phyloP scores from a whole-genome alignment of 345 rosid species.

The Barbarea vulgaris region DNA sequence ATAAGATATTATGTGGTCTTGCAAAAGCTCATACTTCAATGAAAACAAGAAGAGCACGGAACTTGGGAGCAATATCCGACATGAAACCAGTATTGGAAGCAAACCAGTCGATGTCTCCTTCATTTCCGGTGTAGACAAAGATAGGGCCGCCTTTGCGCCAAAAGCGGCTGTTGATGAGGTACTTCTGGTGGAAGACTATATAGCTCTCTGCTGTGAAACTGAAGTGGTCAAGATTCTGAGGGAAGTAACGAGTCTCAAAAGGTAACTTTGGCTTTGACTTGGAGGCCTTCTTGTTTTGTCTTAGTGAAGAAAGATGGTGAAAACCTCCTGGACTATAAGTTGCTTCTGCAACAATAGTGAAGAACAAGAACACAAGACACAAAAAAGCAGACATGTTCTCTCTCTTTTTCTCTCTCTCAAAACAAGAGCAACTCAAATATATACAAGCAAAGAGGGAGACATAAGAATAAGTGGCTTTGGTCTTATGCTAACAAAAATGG shows the following conservation, averaged over 20 bases:
- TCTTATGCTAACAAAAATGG: constrained; percentile 19
- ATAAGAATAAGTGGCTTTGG: constrained; percentile 11
- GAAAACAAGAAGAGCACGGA: constrained; percentile 73
- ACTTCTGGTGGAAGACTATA: constrained; percentile 66
- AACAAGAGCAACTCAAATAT: constrained; percentile 12
- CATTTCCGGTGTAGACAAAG: constrained; percentile 81
- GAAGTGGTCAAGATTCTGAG: constrained; percentile 76
- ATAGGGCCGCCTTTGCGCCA: constrained; percentile 67
- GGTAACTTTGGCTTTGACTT: constrained; percentile 43
- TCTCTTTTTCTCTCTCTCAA: constrained; percentile 11
- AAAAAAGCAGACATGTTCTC: constrained; percentile 24
- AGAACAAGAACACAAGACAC: constrained; percentile 26
- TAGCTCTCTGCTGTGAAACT: constrained; percentile 61
- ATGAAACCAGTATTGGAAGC: constrained; percentile 81
- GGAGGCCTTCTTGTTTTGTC: constrained; percentile 33
- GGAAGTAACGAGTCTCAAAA: constrained; percentile 59
- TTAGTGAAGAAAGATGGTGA: constrained; percentile 38
- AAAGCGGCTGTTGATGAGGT: constrained; percentile 55
- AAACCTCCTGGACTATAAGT: constrained; percentile 34
- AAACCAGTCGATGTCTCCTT: constrained; percentile 87
- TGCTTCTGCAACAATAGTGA: constrained; percentile 28
- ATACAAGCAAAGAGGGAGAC: background rate
- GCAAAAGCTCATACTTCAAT: constrained; percentile 55
- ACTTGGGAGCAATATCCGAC: constrained; percentile 82
- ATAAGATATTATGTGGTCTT: background rate